Evolutionary conservation across 495 filamentous ascomycete genomes (phyloP).

Genomic region (Neurospora sp.): DNA sequence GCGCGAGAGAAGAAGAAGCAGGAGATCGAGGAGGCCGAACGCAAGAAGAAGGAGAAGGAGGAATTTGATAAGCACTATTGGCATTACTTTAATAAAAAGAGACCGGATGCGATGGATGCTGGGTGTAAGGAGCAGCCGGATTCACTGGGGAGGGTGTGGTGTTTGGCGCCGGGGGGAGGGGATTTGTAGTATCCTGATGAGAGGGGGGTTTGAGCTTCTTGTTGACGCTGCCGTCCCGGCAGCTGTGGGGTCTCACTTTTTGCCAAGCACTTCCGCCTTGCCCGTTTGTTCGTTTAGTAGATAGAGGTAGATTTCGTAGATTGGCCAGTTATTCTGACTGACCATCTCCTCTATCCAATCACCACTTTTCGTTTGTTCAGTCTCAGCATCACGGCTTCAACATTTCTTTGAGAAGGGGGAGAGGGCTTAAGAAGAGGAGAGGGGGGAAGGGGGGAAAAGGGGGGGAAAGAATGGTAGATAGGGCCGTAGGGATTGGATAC

Average conservation of each 20-base stretch:
- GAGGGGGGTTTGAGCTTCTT: not conserved
- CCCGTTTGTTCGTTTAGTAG: no score
- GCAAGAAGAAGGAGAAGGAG: not conserved
- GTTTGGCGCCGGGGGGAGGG: not conserved
- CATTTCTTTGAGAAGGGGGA: no score
- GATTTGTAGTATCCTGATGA: not conserved
- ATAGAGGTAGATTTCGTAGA: not conserved
- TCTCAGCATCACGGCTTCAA: no score
- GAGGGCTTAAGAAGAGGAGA: no score
- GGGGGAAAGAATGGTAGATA: no score
- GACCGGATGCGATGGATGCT: not conserved
- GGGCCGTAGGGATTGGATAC: no score
- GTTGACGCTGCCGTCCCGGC: no score
- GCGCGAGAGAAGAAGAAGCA: not conserved
- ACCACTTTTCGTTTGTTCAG: no score
- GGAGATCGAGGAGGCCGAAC: not conserved
- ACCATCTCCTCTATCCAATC: not conserved
- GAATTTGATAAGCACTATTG: not conserved
- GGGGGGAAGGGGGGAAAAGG: no score
- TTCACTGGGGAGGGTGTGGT: not conserved
- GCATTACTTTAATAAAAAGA: not conserved
- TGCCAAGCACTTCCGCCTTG: no score
- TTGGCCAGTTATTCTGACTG: not conserved
- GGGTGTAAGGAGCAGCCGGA: not conserved
- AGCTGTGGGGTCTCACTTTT: no score